A percentile compares a stretch with the other conserved stretches of the same genome.
Evolutionary conservation across 2,329 filamentous ascomycete genomes (phyloP).

Genomic region (Neopestalotiopsis sp.): DNA sequence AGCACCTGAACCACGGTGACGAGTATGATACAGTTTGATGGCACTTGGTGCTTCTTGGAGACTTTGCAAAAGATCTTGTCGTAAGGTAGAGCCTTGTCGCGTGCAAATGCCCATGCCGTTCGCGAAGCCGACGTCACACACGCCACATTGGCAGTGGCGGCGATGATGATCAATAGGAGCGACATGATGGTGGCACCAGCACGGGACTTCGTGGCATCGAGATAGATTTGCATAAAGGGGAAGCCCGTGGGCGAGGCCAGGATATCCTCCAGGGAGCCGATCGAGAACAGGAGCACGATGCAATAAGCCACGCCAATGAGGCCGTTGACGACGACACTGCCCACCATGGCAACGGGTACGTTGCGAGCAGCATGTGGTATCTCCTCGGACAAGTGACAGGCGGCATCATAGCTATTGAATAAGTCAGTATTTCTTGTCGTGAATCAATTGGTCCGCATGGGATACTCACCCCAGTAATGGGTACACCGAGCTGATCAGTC

Average conservation of each 20-base stretch:
- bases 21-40: constrained; percentile 33
- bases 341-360: constrained; percentile 40
- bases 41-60: constrained; percentile 36
- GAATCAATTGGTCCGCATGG: neutral
- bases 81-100: constrained; percentile 40
- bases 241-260: constrained; percentile 46
- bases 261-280: constrained; percentile 43
- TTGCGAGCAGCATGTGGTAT: constrained; percentile 37
- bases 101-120: constrained; percentile 45
- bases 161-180: constrained; percentile 31
- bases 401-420: constrained; percentile 34
- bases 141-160: constrained; percentile 34
- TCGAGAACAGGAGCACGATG: constrained; percentile 47
- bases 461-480: constrained; percentile 37
- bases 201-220: constrained; percentile 31
- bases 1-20: constrained; percentile 33
- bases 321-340: constrained; percentile 45
- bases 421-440: neutral
- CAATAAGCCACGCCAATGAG: constrained; percentile 48
- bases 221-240: constrained; percentile 47
- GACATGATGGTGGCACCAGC: constrained; percentile 35
- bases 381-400: constrained; percentile 39
- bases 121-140: constrained; percentile 41
- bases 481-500: constrained; percentile 36
- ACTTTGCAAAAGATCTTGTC: constrained; percentile 43